Evolutionary conservation across 345 rosid genomes (phyloP), one percentile per base, ranked within the genome.

Genomic region (Lepidium didymum): DNA sequence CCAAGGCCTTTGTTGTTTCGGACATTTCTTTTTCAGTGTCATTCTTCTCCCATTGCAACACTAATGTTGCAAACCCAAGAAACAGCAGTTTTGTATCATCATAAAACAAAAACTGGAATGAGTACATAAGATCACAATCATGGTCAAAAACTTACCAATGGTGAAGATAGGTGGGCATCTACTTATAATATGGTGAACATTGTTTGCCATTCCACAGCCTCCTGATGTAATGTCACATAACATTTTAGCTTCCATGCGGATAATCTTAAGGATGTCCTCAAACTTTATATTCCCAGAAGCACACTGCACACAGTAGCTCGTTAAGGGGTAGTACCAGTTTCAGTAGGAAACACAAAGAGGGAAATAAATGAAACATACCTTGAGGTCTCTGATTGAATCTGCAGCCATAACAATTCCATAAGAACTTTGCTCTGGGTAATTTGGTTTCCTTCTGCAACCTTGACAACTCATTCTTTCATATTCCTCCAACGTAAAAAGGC

Each of bases 151-250:
- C 51, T 58, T 49, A 69, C 67, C 52, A 11, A 69, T 69, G 5
- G 13, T 59, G 15, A 69, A 59, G 50, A 69, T 27, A 23, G 59
- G 34, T 4, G 74, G 74, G 23, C 21, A 18, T 59, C 27, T 59
- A 46, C 23, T 58, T 40, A 69, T 49, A 13, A 38, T 12, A 3
- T 60, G 67, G 19, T 18, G 51, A 60, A 60, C 25, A 18, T 8
- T 3, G 36, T 60, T 69, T 50, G 7, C 10, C 33, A 8, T 31
- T 59, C 67, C 67, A 41, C 74, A 69, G 1, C 74, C 74, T 69
- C 74, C 74, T 9, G 8, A 27, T 60, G 3, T 31, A 29, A 31
- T 31, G 67, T 60, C 74, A 33, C 61, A 69, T 18, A 38, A 3
- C 52, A 59, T 18, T 31, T 16, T 12, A 14, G 12, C 8, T 10